phyloP scores from a whole-genome alignment of 2,329 filamentous ascomycete species.

The Coleophoma cylindrospora region DNA sequence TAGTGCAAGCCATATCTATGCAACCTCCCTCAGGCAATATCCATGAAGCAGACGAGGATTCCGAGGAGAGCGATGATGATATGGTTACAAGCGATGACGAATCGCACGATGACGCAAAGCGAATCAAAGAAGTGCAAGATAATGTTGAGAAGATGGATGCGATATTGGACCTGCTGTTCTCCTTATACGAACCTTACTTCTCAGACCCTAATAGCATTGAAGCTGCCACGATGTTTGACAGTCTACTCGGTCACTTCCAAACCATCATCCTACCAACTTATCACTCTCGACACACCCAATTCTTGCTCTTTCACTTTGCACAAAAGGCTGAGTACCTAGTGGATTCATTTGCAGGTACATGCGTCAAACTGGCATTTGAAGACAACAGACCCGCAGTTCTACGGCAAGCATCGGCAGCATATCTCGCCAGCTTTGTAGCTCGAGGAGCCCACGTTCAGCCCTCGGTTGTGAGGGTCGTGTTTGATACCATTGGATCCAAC shows the following conservation, averaged over 20 bases:
- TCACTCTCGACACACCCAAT: constrained; percentile 89
- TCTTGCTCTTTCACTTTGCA: constrained; percentile 91
- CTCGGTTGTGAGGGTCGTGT: constrained; percentile 75
- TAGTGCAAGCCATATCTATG: constrained; percentile 50
- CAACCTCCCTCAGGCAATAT: constrained; percentile 41
- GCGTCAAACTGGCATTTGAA: constrained; percentile 68
- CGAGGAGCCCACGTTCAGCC: constrained; percentile 77
- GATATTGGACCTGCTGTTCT: constrained; percentile 83
- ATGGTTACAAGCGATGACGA: constrained; percentile 69
- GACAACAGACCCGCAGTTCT: constrained; percentile 59
- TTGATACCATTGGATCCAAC: constrained; percentile 71
- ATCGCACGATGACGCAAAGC: constrained; percentile 55
- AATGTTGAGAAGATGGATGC: constrained; percentile 89
- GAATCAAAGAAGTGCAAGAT: constrained; percentile 68
- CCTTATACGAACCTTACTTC: constrained; percentile 73
- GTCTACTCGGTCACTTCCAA: constrained; percentile 79
- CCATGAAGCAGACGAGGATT: constrained; percentile 38
- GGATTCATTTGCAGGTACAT: constrained; percentile 76
- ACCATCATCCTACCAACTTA: constrained; percentile 87
- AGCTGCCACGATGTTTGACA: constrained; percentile 69
- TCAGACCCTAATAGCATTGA: constrained; percentile 60
- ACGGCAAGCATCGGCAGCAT: constrained; percentile 82
- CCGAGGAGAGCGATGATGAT: constrained; percentile 61
- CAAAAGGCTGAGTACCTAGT: constrained; percentile 75
- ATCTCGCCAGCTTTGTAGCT: constrained; percentile 91